Evolutionary conservation across 164 flowering plant species (phyloP).

Genomic region (Piper betle): DNA sequence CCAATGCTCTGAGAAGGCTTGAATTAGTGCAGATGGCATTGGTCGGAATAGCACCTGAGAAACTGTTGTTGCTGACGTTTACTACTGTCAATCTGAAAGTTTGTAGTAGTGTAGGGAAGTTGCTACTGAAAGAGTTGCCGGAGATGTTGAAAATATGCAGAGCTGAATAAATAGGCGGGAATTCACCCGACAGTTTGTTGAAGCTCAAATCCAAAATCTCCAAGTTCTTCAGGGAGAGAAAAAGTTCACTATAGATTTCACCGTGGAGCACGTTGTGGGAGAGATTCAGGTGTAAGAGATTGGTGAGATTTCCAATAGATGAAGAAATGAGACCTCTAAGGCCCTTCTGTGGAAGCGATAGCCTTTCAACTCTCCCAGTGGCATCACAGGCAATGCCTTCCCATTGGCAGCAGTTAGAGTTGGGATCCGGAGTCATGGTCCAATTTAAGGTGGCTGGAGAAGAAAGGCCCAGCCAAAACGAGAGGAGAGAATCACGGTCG

Average conservation of each 20-base stretch:
- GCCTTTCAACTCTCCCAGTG: conserved; percentile 28
- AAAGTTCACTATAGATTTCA: conserved; percentile 26
- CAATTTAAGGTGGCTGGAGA: not conserved
- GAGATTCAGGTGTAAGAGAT: conserved; percentile 48
- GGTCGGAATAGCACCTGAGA: conserved; percentile 32
- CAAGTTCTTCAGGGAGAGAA: conserved; percentile 44
- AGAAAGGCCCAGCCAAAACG: conserved; percentile 2
- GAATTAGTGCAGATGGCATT: conserved; percentile 34
- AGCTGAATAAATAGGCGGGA: conserved; percentile 26
- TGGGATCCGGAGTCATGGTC: not conserved
- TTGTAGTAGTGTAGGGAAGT: conserved; percentile 19
- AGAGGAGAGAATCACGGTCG: not conserved
- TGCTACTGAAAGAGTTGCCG: conserved; percentile 46
- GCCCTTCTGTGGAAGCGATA: conserved; percentile 33
- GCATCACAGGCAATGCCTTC: conserved; percentile 50
- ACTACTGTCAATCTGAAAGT: conserved; percentile 32
- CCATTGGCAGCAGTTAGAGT: conserved; percentile 60
- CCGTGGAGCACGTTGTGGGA: conserved; percentile 51
- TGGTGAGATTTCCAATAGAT: conserved; percentile 38
- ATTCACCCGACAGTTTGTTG: conserved; percentile 40
- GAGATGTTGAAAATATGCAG: conserved; percentile 44
- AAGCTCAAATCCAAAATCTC: conserved; percentile 66
- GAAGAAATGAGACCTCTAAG: conserved; percentile 42
- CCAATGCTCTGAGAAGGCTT: conserved; percentile 31
- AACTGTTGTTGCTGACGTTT: conserved; percentile 58